These are phyloP conservation scores for Ceratobasidium sp. DNA, from an alignment of 1,284 basidiomycete species.

Conservation along the genomic window DNA sequence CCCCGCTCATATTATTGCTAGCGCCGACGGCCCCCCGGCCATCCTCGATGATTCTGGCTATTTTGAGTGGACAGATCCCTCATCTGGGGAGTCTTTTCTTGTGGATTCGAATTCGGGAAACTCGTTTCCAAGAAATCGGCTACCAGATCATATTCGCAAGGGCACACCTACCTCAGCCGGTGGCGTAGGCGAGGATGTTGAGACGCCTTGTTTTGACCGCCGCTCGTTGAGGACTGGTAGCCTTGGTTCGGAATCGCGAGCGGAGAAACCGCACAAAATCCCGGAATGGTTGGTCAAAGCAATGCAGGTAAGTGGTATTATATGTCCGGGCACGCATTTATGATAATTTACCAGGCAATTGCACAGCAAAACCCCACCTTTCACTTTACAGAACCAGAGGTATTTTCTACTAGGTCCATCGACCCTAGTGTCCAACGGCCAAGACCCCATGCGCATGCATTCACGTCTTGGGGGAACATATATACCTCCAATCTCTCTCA, in stretches of 20 bases:
- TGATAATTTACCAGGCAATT: not conserved
- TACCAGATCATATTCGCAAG: not conserved
- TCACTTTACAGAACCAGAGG: not conserved
- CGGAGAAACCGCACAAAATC: not conserved
- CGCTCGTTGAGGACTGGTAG: slow-evolving; percentile 44
- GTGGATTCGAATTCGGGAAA: slow-evolving; percentile 48
- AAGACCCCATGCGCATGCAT: slow-evolving; percentile 7
- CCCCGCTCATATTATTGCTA: not conserved
- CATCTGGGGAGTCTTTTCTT: slow-evolving; percentile 57
- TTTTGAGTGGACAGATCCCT: slow-evolving; percentile 65
- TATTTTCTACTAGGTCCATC: not conserved
- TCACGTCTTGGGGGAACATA: not conserved
- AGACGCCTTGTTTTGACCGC: slow-evolving; percentile 43
- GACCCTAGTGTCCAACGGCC: not conserved
- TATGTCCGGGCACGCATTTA: not conserved
- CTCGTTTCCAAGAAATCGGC: slow-evolving; percentile 39
- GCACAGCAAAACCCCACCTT: slow-evolving; percentile 18
- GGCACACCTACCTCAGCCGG: not conserved
- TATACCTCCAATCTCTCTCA: slow-evolving; percentile 13
- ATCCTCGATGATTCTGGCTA: slow-evolving; percentile 6
- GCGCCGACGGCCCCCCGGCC: not conserved
- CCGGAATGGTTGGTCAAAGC: slow-evolving; percentile 27
- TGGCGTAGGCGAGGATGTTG: not conserved
- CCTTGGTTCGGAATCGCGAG: not conserved
- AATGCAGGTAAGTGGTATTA: slow-evolving; percentile 17